These are phyloP conservation scores for Dysphania ambrosioides DNA, from an alignment of 148 eudicot species.

Conservation along the genomic window DNA sequence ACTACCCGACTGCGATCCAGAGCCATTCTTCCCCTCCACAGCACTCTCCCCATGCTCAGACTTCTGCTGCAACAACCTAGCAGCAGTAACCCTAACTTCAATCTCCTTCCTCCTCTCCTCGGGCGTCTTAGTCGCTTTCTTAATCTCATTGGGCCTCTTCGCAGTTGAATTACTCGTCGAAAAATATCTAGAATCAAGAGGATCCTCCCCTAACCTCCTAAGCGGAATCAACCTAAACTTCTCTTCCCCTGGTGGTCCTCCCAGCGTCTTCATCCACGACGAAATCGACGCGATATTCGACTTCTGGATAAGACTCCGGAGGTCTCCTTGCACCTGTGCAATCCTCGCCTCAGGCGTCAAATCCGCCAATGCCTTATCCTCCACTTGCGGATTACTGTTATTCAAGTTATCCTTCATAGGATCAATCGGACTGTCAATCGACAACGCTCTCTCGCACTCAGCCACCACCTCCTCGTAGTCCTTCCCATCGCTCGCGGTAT, in stretches of 20 bases:
- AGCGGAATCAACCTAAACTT: conserved; percentile 61
- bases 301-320: conserved; percentile 53
- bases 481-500: conserved; percentile 54
- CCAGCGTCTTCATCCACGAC: conserved; percentile 71
- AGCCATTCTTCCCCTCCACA: conserved; percentile 35
- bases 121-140: conserved; percentile 76
- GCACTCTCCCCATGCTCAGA: conserved; percentile 36
- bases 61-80: conserved; percentile 88
- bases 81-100: conserved; percentile 90
- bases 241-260: conserved; percentile 64
- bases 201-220: conserved; percentile 66
- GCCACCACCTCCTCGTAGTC: conserved; percentile 72
- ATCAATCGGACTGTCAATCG: conserved; percentile 68
- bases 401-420: conserved; percentile 66
- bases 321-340: conserved; percentile 50
- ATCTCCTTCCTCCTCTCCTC: conserved; percentile 93
- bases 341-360: conserved; percentile 46
- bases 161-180: conserved; percentile 25
- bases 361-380: conserved; percentile 48
- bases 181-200: conserved; percentile 57
- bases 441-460: conserved; percentile 83
- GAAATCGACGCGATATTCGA: conserved; percentile 73
- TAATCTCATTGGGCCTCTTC: conserved; percentile 69
- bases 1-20: neutral
- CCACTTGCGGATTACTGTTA: conserved; percentile 18